Evolutionary conservation across 768 basidiomycete species (phyloP).

Genomic region (Crepidotus variabilis): DNA sequence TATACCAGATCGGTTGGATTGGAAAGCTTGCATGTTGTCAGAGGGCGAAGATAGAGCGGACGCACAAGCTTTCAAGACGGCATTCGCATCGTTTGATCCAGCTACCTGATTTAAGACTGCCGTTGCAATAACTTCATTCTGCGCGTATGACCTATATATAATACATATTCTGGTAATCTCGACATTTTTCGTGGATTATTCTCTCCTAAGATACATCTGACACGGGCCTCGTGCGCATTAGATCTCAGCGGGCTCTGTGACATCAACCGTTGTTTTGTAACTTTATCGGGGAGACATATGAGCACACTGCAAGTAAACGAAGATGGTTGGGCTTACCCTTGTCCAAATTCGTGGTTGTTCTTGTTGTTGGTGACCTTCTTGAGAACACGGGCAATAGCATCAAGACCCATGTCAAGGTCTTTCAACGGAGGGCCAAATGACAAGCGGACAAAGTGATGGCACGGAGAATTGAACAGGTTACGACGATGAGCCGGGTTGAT

Average conservation of each 20-base stretch:
- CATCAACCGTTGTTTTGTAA: conserved; percentile 22
- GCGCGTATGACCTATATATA: background rate
- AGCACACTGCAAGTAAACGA: background rate
- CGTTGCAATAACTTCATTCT: too few species aligned
- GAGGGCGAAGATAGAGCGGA: conserved; percentile 88
- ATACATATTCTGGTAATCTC: background rate
- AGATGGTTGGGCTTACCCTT: conserved; percentile 39
- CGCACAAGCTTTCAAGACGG: conserved; percentile 77
- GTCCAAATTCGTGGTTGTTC: conserved; percentile 66
- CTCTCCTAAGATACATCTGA: too few species aligned
- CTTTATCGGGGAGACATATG: conserved; percentile 13
- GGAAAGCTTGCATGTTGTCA: conserved; percentile 82
- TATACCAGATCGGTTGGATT: conserved; percentile 79
- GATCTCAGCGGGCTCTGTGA: conserved; percentile 18
- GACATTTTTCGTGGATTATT: too few species aligned
- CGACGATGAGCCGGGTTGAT: conserved; percentile 80
- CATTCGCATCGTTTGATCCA: conserved; percentile 75
- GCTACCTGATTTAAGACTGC: conserved; percentile 13
- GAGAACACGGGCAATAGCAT: conserved; percentile 81
- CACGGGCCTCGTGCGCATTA: background rate
- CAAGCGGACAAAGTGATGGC: conserved; percentile 85
- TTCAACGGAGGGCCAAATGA: conserved; percentile 82
- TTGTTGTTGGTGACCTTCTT: conserved; percentile 58
- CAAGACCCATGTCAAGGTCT: conserved; percentile 78
- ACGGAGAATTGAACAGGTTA: conserved; percentile 87